Evolutionary conservation across 257 asterid species (phyloP).

Genomic region (Thymus mandschuricus): DNA sequence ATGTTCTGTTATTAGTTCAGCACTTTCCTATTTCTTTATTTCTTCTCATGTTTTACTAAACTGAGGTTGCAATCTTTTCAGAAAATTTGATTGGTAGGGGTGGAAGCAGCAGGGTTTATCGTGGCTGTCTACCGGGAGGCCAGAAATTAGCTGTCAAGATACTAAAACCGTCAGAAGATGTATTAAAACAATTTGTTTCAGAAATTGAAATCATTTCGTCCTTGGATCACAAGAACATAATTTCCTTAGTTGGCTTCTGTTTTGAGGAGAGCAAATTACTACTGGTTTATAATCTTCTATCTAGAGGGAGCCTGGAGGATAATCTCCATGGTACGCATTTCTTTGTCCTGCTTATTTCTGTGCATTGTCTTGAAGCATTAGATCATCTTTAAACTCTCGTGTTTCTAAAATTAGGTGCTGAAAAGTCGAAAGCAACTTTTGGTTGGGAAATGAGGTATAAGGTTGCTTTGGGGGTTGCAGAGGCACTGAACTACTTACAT

Average conservation of each 20-base stretch:
- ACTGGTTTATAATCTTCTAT: slow-evolving; percentile 79
- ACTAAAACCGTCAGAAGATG: slow-evolving; percentile 72
- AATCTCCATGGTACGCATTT: slow-evolving; percentile 73
- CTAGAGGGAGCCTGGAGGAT: slow-evolving; percentile 93
- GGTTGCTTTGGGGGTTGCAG: slow-evolving; percentile 88
- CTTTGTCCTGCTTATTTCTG: slow-evolving; percentile 25
- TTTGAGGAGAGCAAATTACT: slow-evolving; percentile 62
- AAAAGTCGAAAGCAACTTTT: slow-evolving; percentile 41
- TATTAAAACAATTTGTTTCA: slow-evolving; percentile 69
- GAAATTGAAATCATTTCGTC: slow-evolving; percentile 73
- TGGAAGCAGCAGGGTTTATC: slow-evolving; percentile 86
- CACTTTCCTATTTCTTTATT: slow-evolving; percentile 1
- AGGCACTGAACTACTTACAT: slow-evolving; percentile 83
- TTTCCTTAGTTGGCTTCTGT: slow-evolving; percentile 79
- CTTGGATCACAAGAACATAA: slow-evolving; percentile 72
- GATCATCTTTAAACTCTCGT: slow-evolving; percentile 11
- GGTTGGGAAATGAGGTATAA: slow-evolving; percentile 80
- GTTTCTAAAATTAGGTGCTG: slow-evolving; percentile 51
- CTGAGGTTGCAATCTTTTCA: slow-evolving; percentile 36
- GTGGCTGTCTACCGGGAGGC: slow-evolving; percentile 69
- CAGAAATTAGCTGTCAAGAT: slow-evolving; percentile 76
- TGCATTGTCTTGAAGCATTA: slow-evolving; percentile 1
- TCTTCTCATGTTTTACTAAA: slow-evolving; percentile 13
- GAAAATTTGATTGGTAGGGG: slow-evolving; percentile 87
- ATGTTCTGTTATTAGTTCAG: slow-evolving; percentile 34